These are phyloP conservation scores for Canavalia ensiformis DNA, from an alignment of 306 rosid genomes.

Conservation along the genomic window DNA sequence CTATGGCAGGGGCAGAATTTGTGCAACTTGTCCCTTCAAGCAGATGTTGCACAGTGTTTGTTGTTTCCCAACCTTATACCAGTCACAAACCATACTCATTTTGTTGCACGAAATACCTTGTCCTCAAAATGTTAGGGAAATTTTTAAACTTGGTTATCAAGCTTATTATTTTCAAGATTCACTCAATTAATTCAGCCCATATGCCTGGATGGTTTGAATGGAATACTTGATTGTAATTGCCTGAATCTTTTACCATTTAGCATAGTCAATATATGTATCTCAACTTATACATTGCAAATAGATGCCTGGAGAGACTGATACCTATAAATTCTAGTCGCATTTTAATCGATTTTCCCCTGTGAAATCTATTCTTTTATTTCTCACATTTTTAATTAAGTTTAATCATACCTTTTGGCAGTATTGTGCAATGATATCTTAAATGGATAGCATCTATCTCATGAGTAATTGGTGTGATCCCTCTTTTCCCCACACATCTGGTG, in stretches of 20 bases:
- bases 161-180: background rate
- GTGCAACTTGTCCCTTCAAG: background rate
- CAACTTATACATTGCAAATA: background rate
- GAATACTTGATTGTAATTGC: background rate
- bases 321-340: background rate
- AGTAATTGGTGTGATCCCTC: background rate
- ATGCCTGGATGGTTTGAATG: background rate
- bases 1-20: background rate
- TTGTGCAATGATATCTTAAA: background rate
- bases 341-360: background rate
- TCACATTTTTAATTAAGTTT: background rate
- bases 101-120: background rate
- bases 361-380: conserved; percentile 3
- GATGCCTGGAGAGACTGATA: background rate
- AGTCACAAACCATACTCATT: background rate
- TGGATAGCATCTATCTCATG: background rate
- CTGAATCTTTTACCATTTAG: background rate
- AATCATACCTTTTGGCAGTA: background rate
- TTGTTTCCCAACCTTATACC: background rate
- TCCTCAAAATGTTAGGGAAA: conserved; percentile 13
- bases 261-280: background rate
- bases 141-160: background rate
- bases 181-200: background rate
- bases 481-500: too few species aligned
- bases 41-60: background rate